Evolutionary conservation across 2,329 filamentous ascomycete species (phyloP).

Genomic region (Alternaria sp.): DNA sequence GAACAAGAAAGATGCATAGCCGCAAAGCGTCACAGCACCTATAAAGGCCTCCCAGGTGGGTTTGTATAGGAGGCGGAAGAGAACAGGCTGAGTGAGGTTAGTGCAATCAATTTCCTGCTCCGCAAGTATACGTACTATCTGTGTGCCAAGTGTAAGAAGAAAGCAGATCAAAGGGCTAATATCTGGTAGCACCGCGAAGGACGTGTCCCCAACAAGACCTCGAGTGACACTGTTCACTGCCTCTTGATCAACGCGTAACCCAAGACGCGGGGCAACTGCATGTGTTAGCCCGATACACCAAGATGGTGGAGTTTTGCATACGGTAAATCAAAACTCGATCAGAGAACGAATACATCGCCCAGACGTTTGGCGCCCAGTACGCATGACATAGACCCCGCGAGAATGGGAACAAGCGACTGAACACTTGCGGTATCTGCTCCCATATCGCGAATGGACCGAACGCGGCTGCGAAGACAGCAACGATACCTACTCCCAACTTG

Average conservation of each 20-base stretch:
- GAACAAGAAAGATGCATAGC: slow-evolving; percentile 95
- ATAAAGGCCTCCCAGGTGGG: slow-evolving; percentile 92
- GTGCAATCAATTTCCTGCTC: neutral
- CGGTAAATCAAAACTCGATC: slow-evolving; percentile 84
- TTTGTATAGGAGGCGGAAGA: slow-evolving; percentile 81
- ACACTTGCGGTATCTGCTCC: slow-evolving; percentile 83
- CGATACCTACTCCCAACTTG: slow-evolving; percentile 81
- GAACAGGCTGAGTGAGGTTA: slow-evolving; percentile 52
- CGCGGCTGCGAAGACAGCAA: slow-evolving; percentile 76
- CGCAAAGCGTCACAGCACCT: slow-evolving; percentile 88
- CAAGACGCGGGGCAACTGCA: slow-evolving; percentile 81
- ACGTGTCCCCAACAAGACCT: slow-evolving; percentile 90
- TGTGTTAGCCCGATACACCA: slow-evolving; percentile 21
- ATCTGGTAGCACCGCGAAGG: slow-evolving; percentile 92
- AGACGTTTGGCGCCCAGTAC: slow-evolving; percentile 97
- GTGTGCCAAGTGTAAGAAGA: slow-evolving; percentile 80
- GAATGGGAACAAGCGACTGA: slow-evolving; percentile 90
- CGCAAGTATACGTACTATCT: slow-evolving; percentile 63
- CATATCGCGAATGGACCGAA: slow-evolving; percentile 88
- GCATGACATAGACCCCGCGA: slow-evolving; percentile 93
- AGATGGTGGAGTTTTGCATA: slow-evolving; percentile 57
- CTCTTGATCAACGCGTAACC: slow-evolving; percentile 74
- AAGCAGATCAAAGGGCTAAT: slow-evolving; percentile 85
- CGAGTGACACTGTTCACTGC: slow-evolving; percentile 90
- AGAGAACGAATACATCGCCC: slow-evolving; percentile 94